Evolutionary conservation across 1,139 yeast species (phyloP), one percentile per base, ranked within the genome.

Genomic region (Pichia sp.): DNA sequence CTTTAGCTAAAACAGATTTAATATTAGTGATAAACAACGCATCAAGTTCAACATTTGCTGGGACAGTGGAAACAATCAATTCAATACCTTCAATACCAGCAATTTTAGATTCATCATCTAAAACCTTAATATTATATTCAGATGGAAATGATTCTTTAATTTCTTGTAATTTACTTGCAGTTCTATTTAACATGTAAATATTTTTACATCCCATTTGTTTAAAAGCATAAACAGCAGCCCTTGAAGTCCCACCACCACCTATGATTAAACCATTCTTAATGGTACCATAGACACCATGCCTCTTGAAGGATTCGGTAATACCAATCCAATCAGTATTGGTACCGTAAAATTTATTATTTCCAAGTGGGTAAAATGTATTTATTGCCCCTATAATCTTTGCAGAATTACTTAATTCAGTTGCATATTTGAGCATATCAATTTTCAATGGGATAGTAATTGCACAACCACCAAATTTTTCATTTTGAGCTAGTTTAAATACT

Each of bases 251-350:
- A 45, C 99, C 99, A 31, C 96, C 96, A 48, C 99, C 99, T 60
- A 93, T 74, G 50, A 93, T 85, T 56, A 93, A 73, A 38, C 62
- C 60, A 44, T 90, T 95, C 13, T 44, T 44, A 19, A 43, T 52
- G 53, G 76, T 73, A 25, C 57, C 63, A 11, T 44, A 42, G 36
- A 83, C 83, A 13, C 93, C 93, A 54, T 76, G 75, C 55, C 76
- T 70, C 44, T 72, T 66, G 61, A 89, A 81, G 1, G 96, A 80
- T 58, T 84, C 78, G 47, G 75, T 76, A 60, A 95, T 87, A 27
- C 99, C 99, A 52, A 83, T 72, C 96, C 96, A 93, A 69, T 95
- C 99, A 46, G 99, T 95, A 71, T 95, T 95, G 62, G 88, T 95
- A 56, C 98, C 99, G 52, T 72, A 69, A 51, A 84, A 77, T 57